A percentile compares a stretch with the other conserved stretches of the same genome.
Conservation (phyloP, 768 basidiomycete genomes). For the Macrolepiota fuliginosa region DNA sequence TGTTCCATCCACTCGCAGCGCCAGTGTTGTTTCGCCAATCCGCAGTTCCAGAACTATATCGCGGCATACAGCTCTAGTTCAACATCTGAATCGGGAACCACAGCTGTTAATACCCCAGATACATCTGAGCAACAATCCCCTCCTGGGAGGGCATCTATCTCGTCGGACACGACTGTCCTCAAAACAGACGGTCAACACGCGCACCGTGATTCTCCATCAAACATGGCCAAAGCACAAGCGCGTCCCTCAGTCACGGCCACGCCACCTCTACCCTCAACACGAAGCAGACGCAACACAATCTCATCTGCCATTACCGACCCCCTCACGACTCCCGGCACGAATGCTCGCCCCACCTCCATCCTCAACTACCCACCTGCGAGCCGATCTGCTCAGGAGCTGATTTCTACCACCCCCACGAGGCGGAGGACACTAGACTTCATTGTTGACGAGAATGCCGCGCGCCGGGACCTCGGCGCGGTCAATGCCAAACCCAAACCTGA, state of each 20-base stretch:
- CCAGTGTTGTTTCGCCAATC: slow-evolving; percentile 5
- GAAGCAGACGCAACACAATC: background rate
- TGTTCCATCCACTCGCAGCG: slow-evolving; percentile 13
- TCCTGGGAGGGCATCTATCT: background rate
- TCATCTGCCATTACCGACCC: background rate
- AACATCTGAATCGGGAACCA: background rate
- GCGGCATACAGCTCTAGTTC: background rate
- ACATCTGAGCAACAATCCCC: background rate
- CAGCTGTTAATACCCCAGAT: background rate
- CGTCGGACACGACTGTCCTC: background rate
- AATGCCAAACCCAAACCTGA: background rate
- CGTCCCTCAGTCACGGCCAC: background rate
- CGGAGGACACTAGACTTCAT: background rate
- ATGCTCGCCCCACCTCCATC: background rate
- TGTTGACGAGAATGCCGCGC: slow-evolving; percentile 5
- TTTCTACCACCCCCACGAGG: background rate
- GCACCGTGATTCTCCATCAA: background rate
- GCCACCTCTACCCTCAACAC: background rate
- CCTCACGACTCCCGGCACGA: background rate
- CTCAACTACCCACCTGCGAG: background rate
- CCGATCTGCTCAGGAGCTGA: background rate
- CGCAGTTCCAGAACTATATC: background rate
- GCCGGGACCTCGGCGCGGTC: background rate
- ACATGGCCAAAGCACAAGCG: background rate
- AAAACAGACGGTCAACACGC: background rate